Conservation (phyloP, 2,329 filamentous ascomycete genomes). For the Dactylellina sp. region DNA sequence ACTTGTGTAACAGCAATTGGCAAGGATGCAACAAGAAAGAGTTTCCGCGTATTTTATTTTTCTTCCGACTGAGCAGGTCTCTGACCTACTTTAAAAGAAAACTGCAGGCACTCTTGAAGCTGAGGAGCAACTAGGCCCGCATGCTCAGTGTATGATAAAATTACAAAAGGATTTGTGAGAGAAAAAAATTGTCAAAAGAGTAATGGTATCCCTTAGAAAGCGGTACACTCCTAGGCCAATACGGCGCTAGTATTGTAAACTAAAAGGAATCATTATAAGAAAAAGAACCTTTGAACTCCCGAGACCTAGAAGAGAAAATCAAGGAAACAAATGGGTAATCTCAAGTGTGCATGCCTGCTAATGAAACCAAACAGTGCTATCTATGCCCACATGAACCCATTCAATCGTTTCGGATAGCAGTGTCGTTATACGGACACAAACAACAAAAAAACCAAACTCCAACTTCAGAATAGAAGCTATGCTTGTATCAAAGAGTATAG, state of each 20-base stretch:
- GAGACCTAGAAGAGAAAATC: slow-evolving; percentile 4
- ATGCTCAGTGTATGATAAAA: not conserved
- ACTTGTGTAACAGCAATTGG: no score
- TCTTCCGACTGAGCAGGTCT: no score
- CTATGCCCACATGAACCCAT: slow-evolving; percentile 20
- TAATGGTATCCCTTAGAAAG: slow-evolving; percentile 20
- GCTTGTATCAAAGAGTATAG: slow-evolving; percentile 10
- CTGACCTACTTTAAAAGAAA: no score
- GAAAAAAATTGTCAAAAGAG: not conserved
- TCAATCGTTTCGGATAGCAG: slow-evolving; percentile 9
- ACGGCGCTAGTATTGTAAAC: not conserved
- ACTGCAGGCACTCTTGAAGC: no score
- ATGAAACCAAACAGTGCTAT: slow-evolving; percentile 25
- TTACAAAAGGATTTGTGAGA: not conserved
- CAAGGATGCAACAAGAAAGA: no score
- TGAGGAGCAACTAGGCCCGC: not conserved
- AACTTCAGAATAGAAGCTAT: slow-evolving; percentile 18
- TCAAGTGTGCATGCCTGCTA: slow-evolving; percentile 15
- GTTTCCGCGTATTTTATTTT: no score
- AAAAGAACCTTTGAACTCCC: slow-evolving; percentile 24
- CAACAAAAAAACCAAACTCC: slow-evolving; percentile 26
- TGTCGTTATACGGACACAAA: slow-evolving; percentile 6
- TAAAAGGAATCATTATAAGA: slow-evolving; percentile 6
- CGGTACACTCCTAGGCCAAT: slow-evolving; percentile 6
- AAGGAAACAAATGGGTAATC: slow-evolving; percentile 16